Conservation (phyloP, 129 eudicot genomes). For the Scalesia atractyloides region DNA sequence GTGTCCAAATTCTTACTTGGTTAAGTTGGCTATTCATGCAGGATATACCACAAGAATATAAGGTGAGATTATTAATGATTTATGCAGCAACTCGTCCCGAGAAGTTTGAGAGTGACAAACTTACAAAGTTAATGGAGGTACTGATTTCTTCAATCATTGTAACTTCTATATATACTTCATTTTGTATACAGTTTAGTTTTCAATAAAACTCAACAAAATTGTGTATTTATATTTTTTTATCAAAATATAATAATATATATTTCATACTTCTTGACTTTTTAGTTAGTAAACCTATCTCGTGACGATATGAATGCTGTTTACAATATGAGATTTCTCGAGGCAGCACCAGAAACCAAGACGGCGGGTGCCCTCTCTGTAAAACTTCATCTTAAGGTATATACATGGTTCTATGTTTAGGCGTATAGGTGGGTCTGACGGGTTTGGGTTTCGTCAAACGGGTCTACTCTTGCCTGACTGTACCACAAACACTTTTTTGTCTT, state of each 20-base stretch:
- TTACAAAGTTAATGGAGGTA: constrained; percentile 75
- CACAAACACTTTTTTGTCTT: no score
- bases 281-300: constrained; percentile 66
- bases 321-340: constrained; percentile 74
- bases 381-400: constrained; percentile 50
- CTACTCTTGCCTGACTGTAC: no score
- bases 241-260: background rate
- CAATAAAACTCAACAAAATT: background rate
- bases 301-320: constrained; percentile 78
- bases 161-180: background rate
- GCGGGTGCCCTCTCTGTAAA: constrained; percentile 6
- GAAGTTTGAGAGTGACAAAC: constrained; percentile 66
- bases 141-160: no score
- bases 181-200: background rate
- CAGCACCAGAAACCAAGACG: constrained; percentile 54
- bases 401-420: background rate
- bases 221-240: background rate
- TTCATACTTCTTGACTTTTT: constrained; percentile 6
- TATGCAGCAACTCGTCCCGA: constrained; percentile 77
- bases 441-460: no score
- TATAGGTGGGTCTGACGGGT: background rate
- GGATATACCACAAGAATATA: constrained; percentile 70
- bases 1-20: background rate
- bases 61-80: constrained; percentile 79
- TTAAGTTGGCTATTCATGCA: constrained; percentile 29